Conservation (phyloP, 2,329 filamentous ascomycete genomes). For the Sarocladium strictum region DNA sequence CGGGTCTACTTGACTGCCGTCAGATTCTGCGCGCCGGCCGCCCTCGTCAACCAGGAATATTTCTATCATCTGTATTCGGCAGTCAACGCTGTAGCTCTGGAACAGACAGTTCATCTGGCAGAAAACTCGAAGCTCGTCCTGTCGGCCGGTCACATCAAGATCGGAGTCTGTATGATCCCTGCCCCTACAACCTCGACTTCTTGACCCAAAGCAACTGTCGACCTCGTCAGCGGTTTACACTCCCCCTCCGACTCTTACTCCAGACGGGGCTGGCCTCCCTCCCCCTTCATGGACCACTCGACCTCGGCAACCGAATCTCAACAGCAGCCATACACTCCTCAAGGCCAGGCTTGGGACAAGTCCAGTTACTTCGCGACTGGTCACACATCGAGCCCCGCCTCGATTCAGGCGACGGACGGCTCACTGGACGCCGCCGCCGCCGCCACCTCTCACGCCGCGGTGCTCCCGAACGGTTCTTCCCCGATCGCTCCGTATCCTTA, state of each 20-base stretch:
- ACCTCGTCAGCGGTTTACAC: not conserved
- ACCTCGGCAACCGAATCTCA: conserved; percentile 3
- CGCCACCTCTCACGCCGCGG: conserved; percentile 11
- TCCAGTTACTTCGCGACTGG: conserved; percentile 9
- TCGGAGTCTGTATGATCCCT: not conserved
- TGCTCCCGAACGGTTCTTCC: conserved; percentile 13
- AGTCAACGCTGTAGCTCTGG: not conserved
- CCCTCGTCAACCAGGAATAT: conserved; percentile 3
- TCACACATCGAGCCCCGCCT: conserved; percentile 18
- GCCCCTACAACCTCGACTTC: not conserved
- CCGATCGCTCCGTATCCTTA: conserved; percentile 29
- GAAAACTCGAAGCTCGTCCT: too few species aligned
- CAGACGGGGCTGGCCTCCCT: conserved; percentile 6
- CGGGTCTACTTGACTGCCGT: too few species aligned
- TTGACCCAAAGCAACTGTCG: not conserved
- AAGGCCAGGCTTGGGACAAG: conserved; percentile 3
- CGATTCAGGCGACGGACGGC: conserved; percentile 20
- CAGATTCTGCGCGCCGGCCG: not conserved
- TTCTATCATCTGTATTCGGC: not conserved
- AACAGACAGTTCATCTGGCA: not conserved
- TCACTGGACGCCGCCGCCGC: conserved; percentile 22
- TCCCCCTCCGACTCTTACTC: not conserved
- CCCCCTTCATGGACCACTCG: conserved; percentile 8
- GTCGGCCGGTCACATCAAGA: conserved; percentile 2
- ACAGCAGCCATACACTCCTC: conserved; percentile 7